Base-by-base conservation (phyloP, 1,139 yeast genomes). In the Sugiyamaella sp. region DNA sequence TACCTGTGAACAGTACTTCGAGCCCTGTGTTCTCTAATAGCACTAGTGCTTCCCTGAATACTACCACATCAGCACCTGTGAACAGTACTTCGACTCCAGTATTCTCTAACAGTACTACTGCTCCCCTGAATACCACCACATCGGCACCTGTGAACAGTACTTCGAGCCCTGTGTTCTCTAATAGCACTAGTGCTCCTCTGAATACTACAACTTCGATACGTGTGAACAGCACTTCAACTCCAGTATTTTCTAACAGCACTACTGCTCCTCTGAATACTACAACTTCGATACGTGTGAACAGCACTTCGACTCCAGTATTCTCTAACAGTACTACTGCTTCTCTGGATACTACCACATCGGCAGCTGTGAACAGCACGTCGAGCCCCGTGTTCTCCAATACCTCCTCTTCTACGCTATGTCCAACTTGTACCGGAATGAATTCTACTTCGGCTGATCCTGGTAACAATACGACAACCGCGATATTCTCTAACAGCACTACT, bases 391-490 rank as follows among this genome's bases (percentile, higher is more conserved):
- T 29, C 35, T 8, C 35, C 8, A 29, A 29, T 29, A 8, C 33
- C 10, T 21, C 44, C 17, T 12, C 24, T 14, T 12, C 24, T 14
- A 27, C 53, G 6, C 12, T 37, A 17, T 25, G 40, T 29, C 37
- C 53, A 17, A 17, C 40, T 16, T 49, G 48, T 24, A 43, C 38
- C n/a, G 37, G 44, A 8, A n/a, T 21, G 4, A 19, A 25, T 3
- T 5, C 21, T 17, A 46, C 25, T 27, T 9, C 35, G 10, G 10
- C 14, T 14, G 27, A 33, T 8, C 5, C 9, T 42, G 4, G 4
- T 16, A n/a, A n/a, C n/a, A n/a, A n/a, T 2, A 29, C 35, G 4
- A 2, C 35, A n/a, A 29, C 35, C 12, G 4, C 14, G 2, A n/a
- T n/a, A n/a, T n/a, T n/a, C n/a, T 38, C 42, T 8, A 19, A 38